Conservation (phyloP, 2,329 filamentous ascomycete species). For the Alternaria gansuensis region DNA sequence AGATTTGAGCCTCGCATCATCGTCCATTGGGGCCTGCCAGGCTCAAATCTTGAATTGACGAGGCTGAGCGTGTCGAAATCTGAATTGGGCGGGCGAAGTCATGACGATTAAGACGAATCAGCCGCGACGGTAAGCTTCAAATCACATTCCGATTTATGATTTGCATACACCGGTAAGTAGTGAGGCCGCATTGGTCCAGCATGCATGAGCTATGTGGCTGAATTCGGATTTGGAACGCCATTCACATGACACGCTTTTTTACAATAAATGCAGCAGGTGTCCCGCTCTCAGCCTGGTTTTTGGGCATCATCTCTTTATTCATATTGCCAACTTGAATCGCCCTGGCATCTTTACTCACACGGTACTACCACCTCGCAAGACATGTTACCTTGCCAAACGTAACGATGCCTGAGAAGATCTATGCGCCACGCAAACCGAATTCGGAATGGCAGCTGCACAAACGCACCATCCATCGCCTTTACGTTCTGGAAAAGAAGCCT, state of each 20-base stretch:
- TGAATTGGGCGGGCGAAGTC: neutral
- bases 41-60: neutral
- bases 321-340: neutral
- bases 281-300: neutral
- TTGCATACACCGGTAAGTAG: neutral
- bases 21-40: neutral
- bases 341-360: fast-evolving
- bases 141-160: neutral
- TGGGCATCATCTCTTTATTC: neutral
- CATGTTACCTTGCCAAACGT: neutral
- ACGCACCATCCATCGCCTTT: neutral
- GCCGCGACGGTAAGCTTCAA: neutral
- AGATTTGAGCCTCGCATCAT: neutral
- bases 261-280: fast-evolving
- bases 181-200: neutral
- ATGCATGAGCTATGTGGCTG: neutral
- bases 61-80: neutral
- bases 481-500: neutral
- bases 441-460: neutral
- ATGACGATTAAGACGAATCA: neutral
- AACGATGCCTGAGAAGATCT: neutral
- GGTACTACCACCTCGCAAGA: fast-evolving
- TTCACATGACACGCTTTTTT: neutral
- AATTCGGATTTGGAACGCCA: neutral
- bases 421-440: neutral